Evolutionary conservation across 2,329 filamentous ascomycete genomes (phyloP).

Genomic region (Alternaria metachromatica): DNA sequence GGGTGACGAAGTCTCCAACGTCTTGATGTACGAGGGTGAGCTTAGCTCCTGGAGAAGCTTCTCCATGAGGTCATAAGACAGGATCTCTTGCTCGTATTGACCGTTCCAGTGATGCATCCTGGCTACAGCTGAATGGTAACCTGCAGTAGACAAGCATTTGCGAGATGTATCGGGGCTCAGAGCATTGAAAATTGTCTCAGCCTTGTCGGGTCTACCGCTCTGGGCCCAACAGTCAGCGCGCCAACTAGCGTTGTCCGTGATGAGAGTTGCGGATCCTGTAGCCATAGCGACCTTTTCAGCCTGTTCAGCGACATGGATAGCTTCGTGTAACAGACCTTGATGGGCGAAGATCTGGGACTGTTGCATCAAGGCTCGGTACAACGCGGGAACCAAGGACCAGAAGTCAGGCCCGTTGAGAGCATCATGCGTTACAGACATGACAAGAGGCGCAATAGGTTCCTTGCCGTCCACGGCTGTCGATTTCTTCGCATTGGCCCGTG

Average conservation of each 20-base stretch:
- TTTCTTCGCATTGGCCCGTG: constrained; percentile 37
- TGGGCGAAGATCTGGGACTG: constrained; percentile 81
- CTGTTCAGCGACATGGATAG: constrained; percentile 85
- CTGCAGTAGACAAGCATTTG: constrained; percentile 59
- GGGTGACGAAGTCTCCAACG: constrained; percentile 31
- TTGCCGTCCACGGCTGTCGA: constrained; percentile 11
- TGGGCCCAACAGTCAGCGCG: constrained; percentile 58
- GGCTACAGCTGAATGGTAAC: constrained; percentile 58
- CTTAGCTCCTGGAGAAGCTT: constrained; percentile 53
- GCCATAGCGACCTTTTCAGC: constrained; percentile 77
- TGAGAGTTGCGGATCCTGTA: constrained; percentile 66
- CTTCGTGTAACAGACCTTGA: constrained; percentile 86
- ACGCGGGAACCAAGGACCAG: constrained; percentile 78
- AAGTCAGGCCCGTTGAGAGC: constrained; percentile 69
- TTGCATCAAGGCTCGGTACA: constrained; percentile 74
- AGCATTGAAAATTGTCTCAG: constrained; percentile 60
- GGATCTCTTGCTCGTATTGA: constrained; percentile 56
- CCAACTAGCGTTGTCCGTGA: constrained; percentile 54
- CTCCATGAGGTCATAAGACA: constrained; percentile 58
- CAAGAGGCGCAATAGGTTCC: constrained; percentile 31
- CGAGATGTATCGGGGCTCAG: constrained; percentile 53
- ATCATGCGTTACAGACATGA: constrained; percentile 54
- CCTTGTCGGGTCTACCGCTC: constrained; percentile 58
- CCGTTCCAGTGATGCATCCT: constrained; percentile 57
- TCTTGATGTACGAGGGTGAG: constrained; percentile 40